Conservation (phyloP, 768 basidiomycete species). For the Guyanaporus albipodus region DNA sequence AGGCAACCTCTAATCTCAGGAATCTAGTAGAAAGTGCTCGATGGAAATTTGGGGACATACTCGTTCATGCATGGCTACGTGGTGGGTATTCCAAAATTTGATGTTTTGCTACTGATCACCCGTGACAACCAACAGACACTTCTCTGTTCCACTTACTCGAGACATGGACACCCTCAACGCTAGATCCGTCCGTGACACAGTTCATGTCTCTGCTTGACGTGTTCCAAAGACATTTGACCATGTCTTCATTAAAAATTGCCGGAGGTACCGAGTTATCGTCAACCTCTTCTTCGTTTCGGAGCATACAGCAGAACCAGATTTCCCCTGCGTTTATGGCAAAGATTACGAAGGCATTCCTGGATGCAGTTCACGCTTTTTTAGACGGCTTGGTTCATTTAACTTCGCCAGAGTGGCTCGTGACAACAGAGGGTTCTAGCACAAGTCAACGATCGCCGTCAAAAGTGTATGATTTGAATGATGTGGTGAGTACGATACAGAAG, state of each 20-base stretch:
- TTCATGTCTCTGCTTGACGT: slow-evolving; percentile 75
- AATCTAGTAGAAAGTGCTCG: slow-evolving; percentile 74
- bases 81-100: slow-evolving; percentile 45
- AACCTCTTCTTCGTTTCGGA: slow-evolving; percentile 45
- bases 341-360: slow-evolving; percentile 82
- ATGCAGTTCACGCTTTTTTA: slow-evolving; percentile 78
- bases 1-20: slow-evolving; percentile 63
- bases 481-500: slow-evolving; percentile 39
- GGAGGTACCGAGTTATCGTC: slow-evolving; percentile 62
- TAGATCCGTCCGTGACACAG: slow-evolving; percentile 62
- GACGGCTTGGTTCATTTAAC: slow-evolving; percentile 83
- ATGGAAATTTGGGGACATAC: slow-evolving; percentile 85
- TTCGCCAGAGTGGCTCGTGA: slow-evolving; percentile 56
- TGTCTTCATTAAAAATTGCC: slow-evolving; percentile 74
- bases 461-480: slow-evolving; percentile 54
- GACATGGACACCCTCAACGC: slow-evolving; percentile 68
- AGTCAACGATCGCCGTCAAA: slow-evolving; percentile 22
- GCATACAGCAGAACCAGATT: slow-evolving; percentile 57
- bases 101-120: slow-evolving; percentile 5
- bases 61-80: slow-evolving; percentile 75
- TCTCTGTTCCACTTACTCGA: slow-evolving; percentile 80
- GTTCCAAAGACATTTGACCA: slow-evolving; percentile 77
- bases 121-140: slow-evolving; percentile 61
- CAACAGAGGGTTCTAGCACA: slow-evolving; percentile 5
- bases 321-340: slow-evolving; percentile 63